Conservation (phyloP, 805 yeast genomes). For the Teunomyces funiuensis region DNA sequence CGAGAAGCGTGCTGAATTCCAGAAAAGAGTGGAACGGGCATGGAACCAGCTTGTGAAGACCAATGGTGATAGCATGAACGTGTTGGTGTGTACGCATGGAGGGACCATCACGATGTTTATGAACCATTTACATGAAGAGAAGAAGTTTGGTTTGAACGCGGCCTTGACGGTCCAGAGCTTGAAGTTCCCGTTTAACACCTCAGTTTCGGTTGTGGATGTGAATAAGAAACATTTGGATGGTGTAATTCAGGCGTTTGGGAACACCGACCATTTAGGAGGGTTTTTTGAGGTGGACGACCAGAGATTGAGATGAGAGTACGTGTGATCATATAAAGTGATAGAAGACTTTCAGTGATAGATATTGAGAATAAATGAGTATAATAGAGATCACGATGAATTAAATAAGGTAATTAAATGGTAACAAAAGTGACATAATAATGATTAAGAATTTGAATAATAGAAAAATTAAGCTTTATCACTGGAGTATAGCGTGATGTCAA, state of each 20-base stretch:
- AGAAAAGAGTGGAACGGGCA: conserved; percentile 47
- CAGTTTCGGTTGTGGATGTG: conserved; percentile 66
- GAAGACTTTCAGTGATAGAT: too few relatives aligned
- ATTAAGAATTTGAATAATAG: not conserved
- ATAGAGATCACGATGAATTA: too few relatives aligned
- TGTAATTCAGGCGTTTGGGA: conserved; percentile 56
- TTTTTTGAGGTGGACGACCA: conserved; percentile 21
- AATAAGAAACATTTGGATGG: conserved; percentile 41
- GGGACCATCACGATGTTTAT: conserved; percentile 69
- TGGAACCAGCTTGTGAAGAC: conserved; percentile 45
- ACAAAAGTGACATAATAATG: too few relatives aligned
- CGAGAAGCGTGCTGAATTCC: conserved; percentile 50
- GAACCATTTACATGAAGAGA: conserved; percentile 46
- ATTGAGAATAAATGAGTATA: too few relatives aligned
- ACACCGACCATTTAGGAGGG: conserved; percentile 64
- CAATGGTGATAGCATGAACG: conserved; percentile 42
- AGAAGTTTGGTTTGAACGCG: conserved; percentile 36
- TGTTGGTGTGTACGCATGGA: conserved; percentile 73
- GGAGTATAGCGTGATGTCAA: too few relatives aligned
- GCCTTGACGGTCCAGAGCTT: conserved; percentile 41
- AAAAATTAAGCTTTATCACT: too few relatives aligned
- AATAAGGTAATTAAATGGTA: too few relatives aligned
- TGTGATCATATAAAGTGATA: too few relatives aligned
- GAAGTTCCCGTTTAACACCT: conserved; percentile 71
- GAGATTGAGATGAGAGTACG: conserved; percentile 11